Percentiles rank a stretch among this genome's conserved stretches.
Conservation (phyloP, 441 rosid species). For the Croton setiger region DNA sequence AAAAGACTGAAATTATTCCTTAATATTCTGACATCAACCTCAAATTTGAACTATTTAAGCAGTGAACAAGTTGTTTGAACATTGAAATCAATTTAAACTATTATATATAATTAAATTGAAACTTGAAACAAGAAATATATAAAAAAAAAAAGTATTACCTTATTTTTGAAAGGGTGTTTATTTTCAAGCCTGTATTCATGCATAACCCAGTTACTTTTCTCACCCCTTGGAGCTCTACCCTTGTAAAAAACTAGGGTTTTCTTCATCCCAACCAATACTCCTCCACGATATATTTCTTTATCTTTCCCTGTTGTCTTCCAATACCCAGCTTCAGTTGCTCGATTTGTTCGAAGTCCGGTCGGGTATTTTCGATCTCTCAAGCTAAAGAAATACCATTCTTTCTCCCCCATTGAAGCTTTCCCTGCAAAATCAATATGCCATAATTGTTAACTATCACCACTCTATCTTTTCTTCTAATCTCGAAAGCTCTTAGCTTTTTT, state of each 20-base stretch:
- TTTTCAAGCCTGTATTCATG: slow-evolving; percentile 90
- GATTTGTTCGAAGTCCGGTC: slow-evolving; percentile 90
- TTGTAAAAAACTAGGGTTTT: slow-evolving; percentile 93
- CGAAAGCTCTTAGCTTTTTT: no score
- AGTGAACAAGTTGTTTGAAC: no score
- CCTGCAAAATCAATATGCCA: slow-evolving; percentile 31
- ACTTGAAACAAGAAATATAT: background rate
- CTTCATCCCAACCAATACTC: slow-evolving; percentile 85
- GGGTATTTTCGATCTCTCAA: slow-evolving; percentile 87
- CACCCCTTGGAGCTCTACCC: slow-evolving; percentile 98
- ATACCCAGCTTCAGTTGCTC: slow-evolving; percentile 87
- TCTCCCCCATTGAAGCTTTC: slow-evolving; percentile 96
- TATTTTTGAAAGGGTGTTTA: slow-evolving; percentile 33
- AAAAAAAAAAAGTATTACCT: slow-evolving; percentile 16
- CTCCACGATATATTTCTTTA: slow-evolving; percentile 59
- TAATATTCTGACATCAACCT: no score
- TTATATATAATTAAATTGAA: no score
- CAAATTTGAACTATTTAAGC: no score
- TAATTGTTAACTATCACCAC: background rate
- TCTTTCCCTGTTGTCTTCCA: slow-evolving; percentile 99
- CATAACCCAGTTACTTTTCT: slow-evolving; percentile 95
- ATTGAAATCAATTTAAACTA: no score
- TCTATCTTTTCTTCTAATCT: no score
- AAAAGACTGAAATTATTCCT: no score
- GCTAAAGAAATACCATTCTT: slow-evolving; percentile 90